phyloP scores from a whole-genome alignment of 2,329 filamentous ascomycete species.

The Immersiporthe knoxdaviesiana region DNA sequence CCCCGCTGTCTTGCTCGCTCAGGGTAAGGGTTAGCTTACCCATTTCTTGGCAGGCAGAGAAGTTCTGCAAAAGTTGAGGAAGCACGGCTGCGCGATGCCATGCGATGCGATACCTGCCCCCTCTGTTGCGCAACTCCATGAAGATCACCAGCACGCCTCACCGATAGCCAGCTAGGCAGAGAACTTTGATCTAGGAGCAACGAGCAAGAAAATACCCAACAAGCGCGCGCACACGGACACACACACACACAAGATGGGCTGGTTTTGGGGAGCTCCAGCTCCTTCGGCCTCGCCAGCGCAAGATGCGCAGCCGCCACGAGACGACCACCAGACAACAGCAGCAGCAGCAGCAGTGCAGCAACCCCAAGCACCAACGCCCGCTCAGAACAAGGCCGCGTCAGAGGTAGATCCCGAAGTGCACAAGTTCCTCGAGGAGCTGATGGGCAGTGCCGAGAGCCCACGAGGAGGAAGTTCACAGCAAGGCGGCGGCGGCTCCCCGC shows the following conservation, averaged over 20 bases:
- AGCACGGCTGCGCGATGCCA: neutral
- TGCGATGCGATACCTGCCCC: neutral
- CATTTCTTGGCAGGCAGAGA: neutral
- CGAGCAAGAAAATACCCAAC: neutral
- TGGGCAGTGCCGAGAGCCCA: constrained; percentile 16
- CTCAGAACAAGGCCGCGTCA: neutral
- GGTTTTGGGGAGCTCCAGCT: constrained; percentile 59
- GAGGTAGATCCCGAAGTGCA: constrained; percentile 55
- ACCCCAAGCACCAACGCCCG: constrained; percentile 13
- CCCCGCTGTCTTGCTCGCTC: neutral
- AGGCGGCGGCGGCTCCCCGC: neutral
- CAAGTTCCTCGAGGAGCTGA: constrained; percentile 49
- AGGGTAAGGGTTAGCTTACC: neutral
- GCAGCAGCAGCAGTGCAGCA: constrained; percentile 19
- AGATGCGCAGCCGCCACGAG: constrained; percentile 10
- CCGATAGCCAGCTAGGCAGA: neutral
- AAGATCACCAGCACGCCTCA: neutral
- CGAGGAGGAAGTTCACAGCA: neutral
- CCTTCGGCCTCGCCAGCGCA: constrained; percentile 37
- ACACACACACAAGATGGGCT: constrained; percentile 55
- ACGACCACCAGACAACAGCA: constrained; percentile 28
- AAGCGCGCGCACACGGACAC: neutral
- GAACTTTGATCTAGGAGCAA: too few species aligned
- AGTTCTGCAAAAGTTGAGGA: neutral
- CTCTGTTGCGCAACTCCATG: neutral